Evolutionary conservation across 2,329 filamentous ascomycete genomes (phyloP).

Genomic region (Xylariaceae sp.): DNA sequence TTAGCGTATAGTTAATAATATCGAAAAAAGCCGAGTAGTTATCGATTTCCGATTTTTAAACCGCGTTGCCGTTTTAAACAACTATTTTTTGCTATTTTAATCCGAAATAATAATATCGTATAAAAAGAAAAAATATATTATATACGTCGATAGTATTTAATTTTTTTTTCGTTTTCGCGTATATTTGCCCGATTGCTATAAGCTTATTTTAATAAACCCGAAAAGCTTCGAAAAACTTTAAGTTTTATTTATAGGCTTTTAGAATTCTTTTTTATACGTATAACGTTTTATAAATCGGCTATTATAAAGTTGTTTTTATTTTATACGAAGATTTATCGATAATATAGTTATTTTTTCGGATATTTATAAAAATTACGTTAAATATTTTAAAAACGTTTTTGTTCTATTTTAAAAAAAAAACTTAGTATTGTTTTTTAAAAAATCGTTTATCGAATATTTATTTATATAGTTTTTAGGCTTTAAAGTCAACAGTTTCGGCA

Average conservation of each 20-base stretch:
- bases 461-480: neutral
- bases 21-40: neutral
- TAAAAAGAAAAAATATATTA: constrained; percentile 2
- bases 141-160: neutral
- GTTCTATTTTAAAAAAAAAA: constrained; percentile 1
- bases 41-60: neutral
- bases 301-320: neutral
- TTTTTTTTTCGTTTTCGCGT: constrained; percentile 3
- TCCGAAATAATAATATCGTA: neutral
- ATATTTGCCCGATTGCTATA: neutral
- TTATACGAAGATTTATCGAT: neutral
- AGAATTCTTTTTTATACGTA: neutral
- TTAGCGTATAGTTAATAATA: neutral
- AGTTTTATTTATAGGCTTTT: neutral
- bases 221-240: neutral
- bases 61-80: neutral
- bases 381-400: neutral
- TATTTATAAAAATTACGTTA: neutral
- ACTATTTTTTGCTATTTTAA: neutral
- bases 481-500: neutral
- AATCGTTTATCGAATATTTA: neutral
- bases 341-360: constrained; percentile 1
- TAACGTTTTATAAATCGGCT: constrained; percentile 1
- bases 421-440: neutral
- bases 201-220: neutral